A percentile compares a stretch with the other conserved stretches of the same genome.
phyloP scores from a whole-genome alignment of 78 protist species.

The Trichosphaerium sp. region DNA sequence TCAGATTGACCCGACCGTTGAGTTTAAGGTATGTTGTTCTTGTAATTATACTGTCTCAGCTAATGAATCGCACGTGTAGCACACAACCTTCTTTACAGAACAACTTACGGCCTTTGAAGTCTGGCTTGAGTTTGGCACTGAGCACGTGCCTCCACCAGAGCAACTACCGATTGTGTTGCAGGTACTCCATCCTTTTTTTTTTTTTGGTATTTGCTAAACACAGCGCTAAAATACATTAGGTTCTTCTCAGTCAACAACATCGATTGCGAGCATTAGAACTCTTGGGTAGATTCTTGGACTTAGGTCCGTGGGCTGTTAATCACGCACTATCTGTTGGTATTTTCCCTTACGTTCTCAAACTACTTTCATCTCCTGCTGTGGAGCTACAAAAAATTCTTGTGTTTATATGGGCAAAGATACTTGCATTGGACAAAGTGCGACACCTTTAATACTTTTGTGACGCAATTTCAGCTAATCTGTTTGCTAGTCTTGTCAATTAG shows the following conservation, averaged over 20 bases:
- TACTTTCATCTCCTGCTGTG: slow-evolving; percentile 62
- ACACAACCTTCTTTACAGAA: slow-evolving; percentile 71
- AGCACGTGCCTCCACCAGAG: slow-evolving; percentile 60
- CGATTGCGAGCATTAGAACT: slow-evolving; percentile 81
- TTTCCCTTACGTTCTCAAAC: slow-evolving; percentile 88
- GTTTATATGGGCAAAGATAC: slow-evolving; percentile 77
- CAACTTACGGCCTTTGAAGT: slow-evolving; percentile 91
- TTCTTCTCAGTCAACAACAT: slow-evolving; percentile 76
- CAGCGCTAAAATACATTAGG: too few relatives aligned
- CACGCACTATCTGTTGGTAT: slow-evolving; percentile 86
- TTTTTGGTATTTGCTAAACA: too few relatives aligned
- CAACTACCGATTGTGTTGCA: slow-evolving; percentile 94
- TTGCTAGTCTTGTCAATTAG: slow-evolving; percentile 59
- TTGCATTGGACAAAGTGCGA: slow-evolving; percentile 18
- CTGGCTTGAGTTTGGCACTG: slow-evolving; percentile 79
- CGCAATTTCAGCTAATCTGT: slow-evolving; percentile 20
- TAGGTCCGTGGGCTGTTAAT: slow-evolving; percentile 92
- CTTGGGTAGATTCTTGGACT: slow-evolving; percentile 79
- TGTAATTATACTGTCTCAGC: background rate
- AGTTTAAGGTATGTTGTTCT: background rate
- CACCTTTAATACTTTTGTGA: background rate
- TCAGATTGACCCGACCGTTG: slow-evolving; percentile 28
- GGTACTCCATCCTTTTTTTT: too few relatives aligned
- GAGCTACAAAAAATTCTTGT: slow-evolving; percentile 69
- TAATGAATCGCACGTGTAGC: background rate